phyloP scores from a whole-genome alignment of 1,284 basidiomycete species.

The Sphaerobolus stellatus region DNA sequence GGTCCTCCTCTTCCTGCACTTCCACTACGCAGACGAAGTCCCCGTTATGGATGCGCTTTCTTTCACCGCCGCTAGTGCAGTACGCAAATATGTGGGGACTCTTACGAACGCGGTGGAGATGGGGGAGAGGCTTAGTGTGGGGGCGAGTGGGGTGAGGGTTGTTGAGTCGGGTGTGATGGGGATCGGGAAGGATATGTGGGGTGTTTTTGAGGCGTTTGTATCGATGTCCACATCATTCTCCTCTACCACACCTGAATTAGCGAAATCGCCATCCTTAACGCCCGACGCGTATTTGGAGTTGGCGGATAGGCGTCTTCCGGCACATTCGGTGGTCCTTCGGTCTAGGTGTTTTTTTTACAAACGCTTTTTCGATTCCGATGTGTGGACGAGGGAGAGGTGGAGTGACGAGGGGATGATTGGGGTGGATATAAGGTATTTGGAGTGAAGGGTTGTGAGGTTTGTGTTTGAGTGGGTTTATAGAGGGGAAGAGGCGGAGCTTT shows the following conservation, averaged over 20 bases:
- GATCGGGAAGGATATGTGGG: too few species aligned
- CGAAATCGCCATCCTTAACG: too few species aligned
- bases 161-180: background rate
- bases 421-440: slow-evolving; percentile 73
- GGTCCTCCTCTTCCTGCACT: slow-evolving; percentile 77
- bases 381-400: slow-evolving; percentile 75
- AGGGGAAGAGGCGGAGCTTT: slow-evolving; percentile 75
- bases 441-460: slow-evolving; percentile 74
- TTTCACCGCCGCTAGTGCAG: background rate
- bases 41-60: slow-evolving; percentile 38
- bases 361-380: slow-evolving; percentile 81
- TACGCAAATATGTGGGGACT: background rate
- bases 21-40: slow-evolving; percentile 86
- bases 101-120: background rate
- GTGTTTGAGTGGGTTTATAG: slow-evolving; percentile 82
- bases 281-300: slow-evolving; percentile 80
- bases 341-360: slow-evolving; percentile 85
- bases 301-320: slow-evolving; percentile 64
- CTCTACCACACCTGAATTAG: background rate
- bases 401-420: slow-evolving; percentile 54
- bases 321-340: slow-evolving; percentile 79
- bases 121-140: slow-evolving; percentile 26
- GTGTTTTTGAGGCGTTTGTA: background rate
- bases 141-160: background rate
- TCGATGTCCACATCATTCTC: too few species aligned